phyloP scores from a whole-genome alignment of 768 basidiomycete genomes.

The Trametes villosa region DNA sequence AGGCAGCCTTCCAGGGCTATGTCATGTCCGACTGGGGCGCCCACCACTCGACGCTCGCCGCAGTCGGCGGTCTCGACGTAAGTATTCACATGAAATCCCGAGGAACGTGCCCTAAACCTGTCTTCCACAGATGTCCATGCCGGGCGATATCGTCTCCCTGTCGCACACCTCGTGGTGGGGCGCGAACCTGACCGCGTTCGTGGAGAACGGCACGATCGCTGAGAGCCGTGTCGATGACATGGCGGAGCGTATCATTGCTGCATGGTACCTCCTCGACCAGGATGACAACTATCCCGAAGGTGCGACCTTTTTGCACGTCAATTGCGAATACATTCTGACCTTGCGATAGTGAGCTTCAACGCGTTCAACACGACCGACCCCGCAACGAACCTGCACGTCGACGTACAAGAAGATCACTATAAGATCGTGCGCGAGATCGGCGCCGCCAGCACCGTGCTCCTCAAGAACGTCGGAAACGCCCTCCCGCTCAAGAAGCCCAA shows the following conservation, averaged over 20 bases:
- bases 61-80: slow-evolving; percentile 66
- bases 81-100: slow-evolving; percentile 24
- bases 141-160: slow-evolving; percentile 56
- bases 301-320: not conserved
- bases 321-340: not conserved
- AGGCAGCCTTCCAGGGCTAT: slow-evolving; percentile 79
- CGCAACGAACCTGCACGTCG: slow-evolving; percentile 59
- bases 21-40: slow-evolving; percentile 80
- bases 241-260: slow-evolving; percentile 78
- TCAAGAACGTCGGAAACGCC: slow-evolving; percentile 68
- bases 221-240: slow-evolving; percentile 73
- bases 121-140: slow-evolving; percentile 78
- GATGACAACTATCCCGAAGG: slow-evolving; percentile 63
- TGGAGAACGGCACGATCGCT: slow-evolving; percentile 74
- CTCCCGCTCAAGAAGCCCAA: slow-evolving; percentile 64
- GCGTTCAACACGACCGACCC: slow-evolving; percentile 57
- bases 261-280: slow-evolving; percentile 70
- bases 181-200: slow-evolving; percentile 66
- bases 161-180: slow-evolving; percentile 66
- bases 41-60: slow-evolving; percentile 63
- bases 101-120: no score
- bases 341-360: slow-evolving; percentile 68
- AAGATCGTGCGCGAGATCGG: slow-evolving; percentile 73
- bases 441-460: slow-evolving; percentile 70
- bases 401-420: slow-evolving; percentile 73